Percentiles rank a stretch among this genome's conserved stretches.
Evolutionary conservation across 2,329 filamentous ascomycete species (phyloP).

Genomic region (Ceratocystis papillata): DNA sequence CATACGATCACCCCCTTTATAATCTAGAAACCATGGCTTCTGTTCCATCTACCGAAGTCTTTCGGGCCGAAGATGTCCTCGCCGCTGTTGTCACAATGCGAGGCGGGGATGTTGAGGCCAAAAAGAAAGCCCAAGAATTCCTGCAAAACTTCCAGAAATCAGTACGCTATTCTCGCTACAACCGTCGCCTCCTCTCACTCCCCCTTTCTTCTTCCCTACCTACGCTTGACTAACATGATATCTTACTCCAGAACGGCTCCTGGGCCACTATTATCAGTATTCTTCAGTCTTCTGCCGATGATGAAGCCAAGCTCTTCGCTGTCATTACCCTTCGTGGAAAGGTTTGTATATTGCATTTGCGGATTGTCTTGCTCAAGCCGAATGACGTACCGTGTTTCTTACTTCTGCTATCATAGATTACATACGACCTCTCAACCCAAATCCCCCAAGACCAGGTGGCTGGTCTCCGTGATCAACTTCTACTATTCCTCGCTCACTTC

Average conservation of each 20-base stretch:
- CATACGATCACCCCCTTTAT: background rate
- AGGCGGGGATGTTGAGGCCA: conserved; percentile 67
- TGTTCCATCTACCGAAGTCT: conserved; percentile 45
- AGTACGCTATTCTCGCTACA: conserved; percentile 38
- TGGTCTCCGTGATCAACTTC: conserved; percentile 70
- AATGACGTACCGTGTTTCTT: conserved; percentile 4
- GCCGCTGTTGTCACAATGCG: conserved; percentile 87
- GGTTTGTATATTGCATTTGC: conserved; percentile 40
- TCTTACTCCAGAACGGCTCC: conserved; percentile 61
- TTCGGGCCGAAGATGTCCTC: conserved; percentile 64
- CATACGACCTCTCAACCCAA: conserved; percentile 82
- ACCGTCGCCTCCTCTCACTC: too few species aligned
- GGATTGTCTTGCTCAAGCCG: background rate
- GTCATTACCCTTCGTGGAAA: conserved; percentile 97
- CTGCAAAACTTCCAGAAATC: conserved; percentile 97
- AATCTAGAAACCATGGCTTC: conserved; percentile 20
- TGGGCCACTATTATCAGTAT: conserved; percentile 84
- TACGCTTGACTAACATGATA: conserved; percentile 14
- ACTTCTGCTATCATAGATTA: conserved; percentile 52
- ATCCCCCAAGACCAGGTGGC: conserved; percentile 64
- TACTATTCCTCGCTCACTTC: conserved; percentile 70
- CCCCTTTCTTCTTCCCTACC: background rate
- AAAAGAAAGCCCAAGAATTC: conserved; percentile 83
- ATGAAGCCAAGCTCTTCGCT: conserved; percentile 86
- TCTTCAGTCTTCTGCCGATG: conserved; percentile 67